Evolutionary conservation across 352 stramenopile species (phyloP).

Genomic region (Phytophthora sansomeana): DNA sequence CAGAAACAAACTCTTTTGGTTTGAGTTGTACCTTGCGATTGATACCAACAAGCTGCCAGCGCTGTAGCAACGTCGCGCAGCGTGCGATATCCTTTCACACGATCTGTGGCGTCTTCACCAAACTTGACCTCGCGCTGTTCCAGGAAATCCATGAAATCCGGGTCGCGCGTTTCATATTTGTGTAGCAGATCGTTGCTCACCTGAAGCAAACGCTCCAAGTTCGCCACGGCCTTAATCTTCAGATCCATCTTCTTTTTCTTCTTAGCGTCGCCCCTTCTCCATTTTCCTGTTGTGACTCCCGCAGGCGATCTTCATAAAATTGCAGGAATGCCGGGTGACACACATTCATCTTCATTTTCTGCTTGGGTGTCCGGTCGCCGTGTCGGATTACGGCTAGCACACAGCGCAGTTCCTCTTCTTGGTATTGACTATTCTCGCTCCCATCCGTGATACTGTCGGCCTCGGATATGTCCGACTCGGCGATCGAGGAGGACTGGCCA

Average conservation of each 20-base stretch:
- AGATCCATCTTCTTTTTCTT: constrained; percentile 82
- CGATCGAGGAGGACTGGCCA: constrained; percentile 37
- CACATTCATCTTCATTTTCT: constrained; percentile 99
- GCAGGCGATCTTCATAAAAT: constrained; percentile 75
- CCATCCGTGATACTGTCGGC: constrained; percentile 36
- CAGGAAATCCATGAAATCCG: constrained; percentile 70
- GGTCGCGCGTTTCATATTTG: constrained; percentile 68
- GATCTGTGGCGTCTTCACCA: constrained; percentile 73
- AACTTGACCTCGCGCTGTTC: constrained; percentile 65
- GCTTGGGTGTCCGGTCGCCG: constrained; percentile 99
- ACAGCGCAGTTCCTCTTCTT: constrained; percentile 98
- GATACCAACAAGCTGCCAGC: constrained; percentile 96
- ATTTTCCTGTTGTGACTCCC: constrained; percentile 40
- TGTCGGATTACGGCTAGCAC: constrained; percentile 99
- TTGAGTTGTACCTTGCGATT: constrained; percentile 99
- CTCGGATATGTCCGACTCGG: constrained; percentile 37
- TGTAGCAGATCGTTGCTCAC: constrained; percentile 82
- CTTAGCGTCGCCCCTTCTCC: constrained; percentile 33
- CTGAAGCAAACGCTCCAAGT: constrained; percentile 79
- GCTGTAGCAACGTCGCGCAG: constrained; percentile 96
- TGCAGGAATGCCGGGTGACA: constrained; percentile 91
- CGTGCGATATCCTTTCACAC: constrained; percentile 85
- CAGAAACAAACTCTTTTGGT: constrained; percentile 65
- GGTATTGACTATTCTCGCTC: constrained; percentile 39
- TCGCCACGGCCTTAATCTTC: constrained; percentile 88